phyloP scores from a whole-genome alignment of 495 filamentous ascomycete species.

The Penicillium malachiteum region DNA sequence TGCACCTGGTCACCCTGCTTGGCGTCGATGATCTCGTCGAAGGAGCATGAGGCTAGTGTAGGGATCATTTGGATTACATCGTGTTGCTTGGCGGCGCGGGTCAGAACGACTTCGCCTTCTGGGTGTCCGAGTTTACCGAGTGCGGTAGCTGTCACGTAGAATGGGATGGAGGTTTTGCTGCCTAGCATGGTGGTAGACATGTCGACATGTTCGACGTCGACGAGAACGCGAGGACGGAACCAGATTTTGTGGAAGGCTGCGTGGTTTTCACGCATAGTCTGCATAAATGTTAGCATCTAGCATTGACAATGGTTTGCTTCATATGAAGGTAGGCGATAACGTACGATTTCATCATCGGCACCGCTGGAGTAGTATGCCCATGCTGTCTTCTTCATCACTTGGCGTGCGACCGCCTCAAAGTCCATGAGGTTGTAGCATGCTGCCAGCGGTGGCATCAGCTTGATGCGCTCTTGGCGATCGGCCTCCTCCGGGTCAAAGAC shows the following conservation, averaged over 20 bases:
- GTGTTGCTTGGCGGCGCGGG: conserved; percentile 77
- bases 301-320: neutral
- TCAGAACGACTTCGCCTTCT: conserved; percentile 90
- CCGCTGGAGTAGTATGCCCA: conserved; percentile 98
- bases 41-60: conserved; percentile 94
- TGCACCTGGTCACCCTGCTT: conserved; percentile 77
- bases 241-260: conserved; percentile 95
- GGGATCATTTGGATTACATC: conserved; percentile 96
- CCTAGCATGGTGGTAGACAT: conserved; percentile 88
- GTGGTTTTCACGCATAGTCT: conserved; percentile 98
- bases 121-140: conserved; percentile 87
- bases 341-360: conserved; percentile 94
- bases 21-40: conserved; percentile 95
- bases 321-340: conserved; percentile 20
- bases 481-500: conserved; percentile 72
- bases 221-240: conserved; percentile 85
- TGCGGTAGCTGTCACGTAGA: conserved; percentile 91
- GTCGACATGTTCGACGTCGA: conserved; percentile 85
- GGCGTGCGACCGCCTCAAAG: conserved; percentile 85
- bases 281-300: no score
- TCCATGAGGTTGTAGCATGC: conserved; percentile 95
- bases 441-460: conserved; percentile 74
- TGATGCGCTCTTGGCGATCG: conserved; percentile 71
- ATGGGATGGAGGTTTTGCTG: conserved; percentile 74
- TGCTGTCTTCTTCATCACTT: conserved; percentile 89